Evolutionary conservation across 257 asterid species (phyloP), one percentile per base, ranked within the genome.

Genomic region (Rauvolfia tetraphylla): DNA sequence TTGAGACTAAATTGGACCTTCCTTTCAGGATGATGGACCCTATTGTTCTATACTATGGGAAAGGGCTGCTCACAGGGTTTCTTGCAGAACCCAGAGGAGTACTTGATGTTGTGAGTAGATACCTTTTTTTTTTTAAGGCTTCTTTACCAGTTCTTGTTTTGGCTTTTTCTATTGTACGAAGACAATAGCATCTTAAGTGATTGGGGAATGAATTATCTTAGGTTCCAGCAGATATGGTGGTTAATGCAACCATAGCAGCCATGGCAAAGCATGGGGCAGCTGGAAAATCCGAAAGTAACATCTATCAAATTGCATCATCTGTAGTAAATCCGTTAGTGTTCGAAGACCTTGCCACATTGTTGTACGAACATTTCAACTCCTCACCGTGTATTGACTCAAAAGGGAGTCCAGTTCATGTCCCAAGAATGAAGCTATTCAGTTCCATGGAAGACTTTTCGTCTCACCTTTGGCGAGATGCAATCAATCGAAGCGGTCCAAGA

Each of bases 151-250:
- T 61, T 61, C 3, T 31, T 29, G 0, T 29, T 14, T 61, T 29
- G 3, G 38, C 68, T 13, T 38, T 14, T 63, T 31, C 17, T 18
- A 31, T 22, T 27, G 57, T n/a, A n/a, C n/a, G n/a, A n/a, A n/a
- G n/a, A n/a, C n/a, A n/a, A n/a, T n/a, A n/a, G n/a, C 56, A 65
- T 20, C 57, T 1, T 34, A 25, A 44, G 33, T 25, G 34, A 44
- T 10, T 4, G 31, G 38, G 23, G 36, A 66, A 81, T 66, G 63
- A 23, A n/a, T 72, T 80, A 79, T 46, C 79, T 72, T 73, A 92
- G 98, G 97, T 92, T 79, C 98, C 98, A 77, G 98, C 96, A 10
- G 99, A 95, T 76, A 91, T 91, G 97, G 99, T 95, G 23, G 99
- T 91, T 18, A 95, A 93, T 53, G 98, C 99, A 27, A 95, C 90